A percentile compares a stretch with the other conserved stretches of the same genome.
Evolutionary conservation across 305 asterid species (phyloP).

Genomic region (Stenogyne calaminthoides): DNA sequence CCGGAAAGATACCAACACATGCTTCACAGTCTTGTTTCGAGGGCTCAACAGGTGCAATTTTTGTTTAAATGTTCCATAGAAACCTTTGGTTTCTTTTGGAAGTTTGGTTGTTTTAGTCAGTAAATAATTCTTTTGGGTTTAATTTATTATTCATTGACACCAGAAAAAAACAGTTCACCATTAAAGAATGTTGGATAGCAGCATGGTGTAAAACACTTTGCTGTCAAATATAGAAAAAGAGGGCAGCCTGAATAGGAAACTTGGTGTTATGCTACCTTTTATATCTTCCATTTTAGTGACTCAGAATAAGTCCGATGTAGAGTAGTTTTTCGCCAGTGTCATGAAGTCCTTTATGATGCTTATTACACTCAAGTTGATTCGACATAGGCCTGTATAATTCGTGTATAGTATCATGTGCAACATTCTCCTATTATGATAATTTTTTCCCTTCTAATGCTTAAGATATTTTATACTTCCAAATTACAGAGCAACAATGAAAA

Average conservation of each 20-base stretch:
- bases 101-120: conserved; percentile 18
- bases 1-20: conserved; percentile 90
- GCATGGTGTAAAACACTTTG: neutral
- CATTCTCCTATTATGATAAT: conserved; percentile 21
- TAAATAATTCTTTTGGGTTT: neutral
- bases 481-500: conserved; percentile 98
- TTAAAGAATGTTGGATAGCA: neutral
- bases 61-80: conserved; percentile 21
- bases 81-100: conserved; percentile 8
- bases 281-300: conserved; percentile 9
- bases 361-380: neutral
- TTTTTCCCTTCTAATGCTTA: conserved; percentile 23
- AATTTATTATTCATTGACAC: neutral
- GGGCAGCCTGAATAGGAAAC: conserved; percentile 6
- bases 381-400: conserved; percentile 7
- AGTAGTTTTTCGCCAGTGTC: neutral
- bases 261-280: conserved; percentile 10
- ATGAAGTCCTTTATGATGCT: neutral
- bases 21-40: conserved; percentile 90
- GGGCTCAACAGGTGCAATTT: conserved; percentile 88
- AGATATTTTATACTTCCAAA: conserved; percentile 36
- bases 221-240: neutral
- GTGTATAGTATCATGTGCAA: conserved; percentile 15
- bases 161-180: conserved; percentile 12
- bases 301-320: neutral